Evolutionary conservation across 1,139 yeast species (phyloP).

Genomic region (Trichomonascaceae sp.): DNA sequence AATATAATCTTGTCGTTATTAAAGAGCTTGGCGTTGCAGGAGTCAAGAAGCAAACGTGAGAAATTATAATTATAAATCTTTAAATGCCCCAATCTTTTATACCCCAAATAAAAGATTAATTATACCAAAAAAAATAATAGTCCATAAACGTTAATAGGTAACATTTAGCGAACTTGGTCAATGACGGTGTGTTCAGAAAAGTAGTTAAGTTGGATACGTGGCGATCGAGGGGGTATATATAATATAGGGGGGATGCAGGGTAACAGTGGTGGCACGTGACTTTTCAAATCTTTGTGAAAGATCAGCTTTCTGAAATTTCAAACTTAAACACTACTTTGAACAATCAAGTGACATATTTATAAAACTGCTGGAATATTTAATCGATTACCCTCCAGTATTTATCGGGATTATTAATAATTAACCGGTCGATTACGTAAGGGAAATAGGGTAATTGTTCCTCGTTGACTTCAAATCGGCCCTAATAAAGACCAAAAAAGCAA

Average conservation of each 20-base stretch:
- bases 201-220: neutral
- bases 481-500: neutral
- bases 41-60: too few relatives aligned
- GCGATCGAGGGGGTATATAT: neutral
- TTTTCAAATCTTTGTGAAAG: too few relatives aligned
- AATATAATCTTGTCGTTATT: too few relatives aligned
- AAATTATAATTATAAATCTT: too few relatives aligned
- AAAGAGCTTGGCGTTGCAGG: too few relatives aligned
- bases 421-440: neutral
- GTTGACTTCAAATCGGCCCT: neutral
- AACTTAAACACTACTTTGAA: neutral
- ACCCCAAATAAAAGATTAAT: neutral
- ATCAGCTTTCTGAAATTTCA: neutral
- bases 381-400: neutral
- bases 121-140: neutral
- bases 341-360: neutral
- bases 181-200: neutral
- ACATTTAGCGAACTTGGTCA: neutral
- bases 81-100: too few relatives aligned
- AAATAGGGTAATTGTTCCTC: neutral
- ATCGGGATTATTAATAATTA: neutral
- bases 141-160: neutral
- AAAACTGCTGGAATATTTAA: neutral
- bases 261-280: neutral
- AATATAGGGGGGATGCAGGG: neutral